A percentile compares a stretch with the other conserved stretches of the same genome.
phyloP scores from a whole-genome alignment of 2,329 filamentous ascomycete genomes.

The Cladophialophora exuberans region DNA sequence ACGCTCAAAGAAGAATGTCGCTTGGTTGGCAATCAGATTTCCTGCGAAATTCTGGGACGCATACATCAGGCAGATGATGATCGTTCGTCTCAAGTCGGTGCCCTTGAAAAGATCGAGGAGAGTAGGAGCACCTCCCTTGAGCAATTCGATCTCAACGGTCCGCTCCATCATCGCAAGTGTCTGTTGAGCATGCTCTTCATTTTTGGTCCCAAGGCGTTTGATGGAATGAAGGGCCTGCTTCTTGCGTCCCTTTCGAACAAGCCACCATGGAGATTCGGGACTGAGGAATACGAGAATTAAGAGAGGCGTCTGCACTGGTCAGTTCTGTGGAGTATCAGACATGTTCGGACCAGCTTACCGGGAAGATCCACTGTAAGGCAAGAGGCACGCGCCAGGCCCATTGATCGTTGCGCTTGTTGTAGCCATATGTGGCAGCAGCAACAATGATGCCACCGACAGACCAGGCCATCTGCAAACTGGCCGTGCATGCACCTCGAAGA shows the following conservation, averaged over 20 bases:
- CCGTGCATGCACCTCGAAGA: conserved; percentile 62
- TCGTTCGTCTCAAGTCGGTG: conserved; percentile 39
- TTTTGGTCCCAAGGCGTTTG: conserved; percentile 51
- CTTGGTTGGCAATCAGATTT: conserved; percentile 66
- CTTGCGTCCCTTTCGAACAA: conserved; percentile 52
- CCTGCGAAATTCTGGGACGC: conserved; percentile 56
- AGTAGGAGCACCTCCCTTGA: conserved; percentile 32
- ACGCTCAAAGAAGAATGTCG: conserved; percentile 60
- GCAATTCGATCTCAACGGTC: conserved; percentile 39
- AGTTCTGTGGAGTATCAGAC: not conserved
- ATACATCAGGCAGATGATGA: conserved; percentile 40
- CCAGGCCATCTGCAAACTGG: conserved; percentile 70
- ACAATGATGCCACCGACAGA: conserved; percentile 66
- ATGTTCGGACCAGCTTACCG: conserved; percentile 35
- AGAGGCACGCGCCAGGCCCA: conserved; percentile 58
- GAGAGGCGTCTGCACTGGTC: conserved; percentile 48
- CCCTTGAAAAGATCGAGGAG: conserved; percentile 40
- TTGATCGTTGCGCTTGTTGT: conserved; percentile 43
- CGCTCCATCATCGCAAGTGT: conserved; percentile 42
- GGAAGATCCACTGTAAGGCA: conserved; percentile 63
- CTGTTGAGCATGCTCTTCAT: conserved; percentile 41
- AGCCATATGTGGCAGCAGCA: conserved; percentile 58
- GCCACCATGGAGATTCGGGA: conserved; percentile 60
- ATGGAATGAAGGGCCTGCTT: conserved; percentile 53
- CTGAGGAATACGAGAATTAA: conserved; percentile 56